These are phyloP conservation scores for Tulasnella sp. DNA, from an alignment of 768 basidiomycete species.

Conservation along the genomic window DNA sequence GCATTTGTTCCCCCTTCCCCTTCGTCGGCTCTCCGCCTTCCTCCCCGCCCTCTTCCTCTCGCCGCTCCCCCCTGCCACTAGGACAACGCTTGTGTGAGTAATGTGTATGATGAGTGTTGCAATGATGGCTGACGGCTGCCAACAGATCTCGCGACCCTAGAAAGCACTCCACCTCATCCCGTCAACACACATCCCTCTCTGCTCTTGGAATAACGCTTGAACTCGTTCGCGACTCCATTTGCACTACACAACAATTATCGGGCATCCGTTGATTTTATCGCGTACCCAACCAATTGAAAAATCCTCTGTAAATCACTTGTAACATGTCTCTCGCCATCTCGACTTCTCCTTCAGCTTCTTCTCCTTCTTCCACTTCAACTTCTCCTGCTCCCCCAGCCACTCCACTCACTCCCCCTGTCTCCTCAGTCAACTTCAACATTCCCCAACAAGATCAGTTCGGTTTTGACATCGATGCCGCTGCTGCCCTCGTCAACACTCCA, in stretches of 20 bases:
- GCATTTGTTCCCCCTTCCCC: too few relatives aligned
- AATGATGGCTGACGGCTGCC: constrained; percentile 20
- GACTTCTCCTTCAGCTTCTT: constrained; percentile 16
- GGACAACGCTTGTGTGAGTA: constrained; percentile 14
- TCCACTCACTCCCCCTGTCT: constrained; percentile 15
- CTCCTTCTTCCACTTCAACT: constrained; percentile 16
- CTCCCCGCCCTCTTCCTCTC: constrained; percentile 24
- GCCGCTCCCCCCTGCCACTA: constrained; percentile 27
- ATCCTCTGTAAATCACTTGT: constrained; percentile 1
- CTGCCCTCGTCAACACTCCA: constrained; percentile 9
- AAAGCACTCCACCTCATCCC: constrained; percentile 18
- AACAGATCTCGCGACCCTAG: constrained; percentile 88
- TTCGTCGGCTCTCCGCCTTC: constrained; percentile 29
- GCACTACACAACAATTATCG: constrained; percentile 2
- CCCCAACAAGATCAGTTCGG: constrained; percentile 13
- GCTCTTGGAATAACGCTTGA: constrained; percentile 39
- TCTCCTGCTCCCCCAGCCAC: constrained; percentile 9
- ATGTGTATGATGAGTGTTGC: too few relatives aligned
- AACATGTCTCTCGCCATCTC: constrained; percentile 15
- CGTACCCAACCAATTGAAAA: constrained; percentile 10
- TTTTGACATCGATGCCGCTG: constrained; percentile 9
- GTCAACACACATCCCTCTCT: constrained; percentile 18
- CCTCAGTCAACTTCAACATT: constrained; percentile 5
- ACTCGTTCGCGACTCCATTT: constrained; percentile 34
- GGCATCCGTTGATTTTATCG: constrained; percentile 22